Base-by-base conservation (phyloP, 345 rosid species). In the Stellera chamaejasme region DNA sequence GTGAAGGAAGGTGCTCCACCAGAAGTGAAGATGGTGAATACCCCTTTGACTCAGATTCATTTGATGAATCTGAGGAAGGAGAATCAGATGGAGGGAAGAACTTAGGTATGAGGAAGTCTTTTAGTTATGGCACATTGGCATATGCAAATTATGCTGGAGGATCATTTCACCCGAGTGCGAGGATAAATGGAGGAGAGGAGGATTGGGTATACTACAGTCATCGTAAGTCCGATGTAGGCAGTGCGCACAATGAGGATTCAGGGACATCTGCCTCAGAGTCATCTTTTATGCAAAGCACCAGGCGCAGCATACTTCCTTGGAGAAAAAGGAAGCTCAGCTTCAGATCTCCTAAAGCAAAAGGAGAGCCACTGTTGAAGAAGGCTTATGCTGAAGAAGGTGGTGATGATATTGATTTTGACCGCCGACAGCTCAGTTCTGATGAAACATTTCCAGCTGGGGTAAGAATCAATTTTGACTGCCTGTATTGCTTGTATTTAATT, bases 361-460 rank as follows among this genome's bases (percentile, higher is more conserved):
- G 97, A 10, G 97, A 93, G 69, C 96, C 99, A 13, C 71, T 93
- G 81, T 72, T 93, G 63, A 93, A 88, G 63, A 88, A 86, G 75
- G 94, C 80, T 8, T 77, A 87, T 69, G 89, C 81, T 45, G 97
- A 93, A 80, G 97, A 93, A 50, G 99, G 99, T 5, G 99, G 99
- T n/a, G 98, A 89, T 78, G 99, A 93, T 66, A 93, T 93, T 60
- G 99, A 93, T 81, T 87, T 61, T 79, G 91, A 84, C 66, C 96
- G 99, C 10, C 79, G 97, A 48, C 94, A 86, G 69, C 94, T 93
- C 53, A 78, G 88, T 65, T 84, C 96, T 6, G 97, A 92, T 73
- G 97, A 86, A 62, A 65, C 79, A 55, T 69, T 57, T 71, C 51
- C 70, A 46, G 64, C 60, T 13, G 76, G 79, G 75, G 92, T 84